Base-by-base conservation (phyloP, 2,329 filamentous ascomycete species). In the Diaporthe amygdali region DNA sequence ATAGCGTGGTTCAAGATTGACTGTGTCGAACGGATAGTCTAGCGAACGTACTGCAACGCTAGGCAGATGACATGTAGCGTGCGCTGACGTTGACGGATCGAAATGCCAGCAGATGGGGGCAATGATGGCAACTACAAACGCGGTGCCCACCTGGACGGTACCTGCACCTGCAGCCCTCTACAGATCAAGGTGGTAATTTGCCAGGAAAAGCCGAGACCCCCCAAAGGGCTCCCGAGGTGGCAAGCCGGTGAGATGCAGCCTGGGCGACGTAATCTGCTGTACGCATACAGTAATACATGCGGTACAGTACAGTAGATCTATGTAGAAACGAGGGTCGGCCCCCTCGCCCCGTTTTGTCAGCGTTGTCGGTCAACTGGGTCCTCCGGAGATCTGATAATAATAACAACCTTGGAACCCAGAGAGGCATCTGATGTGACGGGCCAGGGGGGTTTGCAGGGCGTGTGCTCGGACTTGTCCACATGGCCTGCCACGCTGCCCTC, bases 371-470 rank as follows among this genome's bases (percentile, higher is more conserved):
- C 27, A 44, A 30, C 54, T 41, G 67, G 30, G 49, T 68, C 37
- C 49, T 68, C 46, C 34, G 66, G 30, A 27, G 54, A 69, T 69
- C 66, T 69, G 52, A 69, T 69, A 56, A 68, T 46, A 34, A n/a
- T n/a, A n/a, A n/a, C n/a, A n/a, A n/a, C n/a, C n/a, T n/a, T n/a
- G n/a, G n/a, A n/a, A 15, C 63, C 17, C 32, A 54, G 14, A 8
- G 34, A 17, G 20, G 30, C 27, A 39, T 47, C 39, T 59, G 66
- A 39, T 59, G 41, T 69, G 15, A 32, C 25, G 30, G n/a, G 20
- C 59, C 27, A 22, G 41, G 59, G 56, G n/a, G n/a, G n/a, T n/a
- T n/a, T n/a, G n/a, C n/a, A n/a, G n/a, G 56, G 20, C 39, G 39
- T 25, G 56, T 63, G 17, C 56, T 63, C 56, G 56, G 56, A 63